Percentiles rank a stretch among this genome's conserved stretches.
Conservation (phyloP, 2,329 filamentous ascomycete genomes). For the Cladobotryum protrusum region DNA sequence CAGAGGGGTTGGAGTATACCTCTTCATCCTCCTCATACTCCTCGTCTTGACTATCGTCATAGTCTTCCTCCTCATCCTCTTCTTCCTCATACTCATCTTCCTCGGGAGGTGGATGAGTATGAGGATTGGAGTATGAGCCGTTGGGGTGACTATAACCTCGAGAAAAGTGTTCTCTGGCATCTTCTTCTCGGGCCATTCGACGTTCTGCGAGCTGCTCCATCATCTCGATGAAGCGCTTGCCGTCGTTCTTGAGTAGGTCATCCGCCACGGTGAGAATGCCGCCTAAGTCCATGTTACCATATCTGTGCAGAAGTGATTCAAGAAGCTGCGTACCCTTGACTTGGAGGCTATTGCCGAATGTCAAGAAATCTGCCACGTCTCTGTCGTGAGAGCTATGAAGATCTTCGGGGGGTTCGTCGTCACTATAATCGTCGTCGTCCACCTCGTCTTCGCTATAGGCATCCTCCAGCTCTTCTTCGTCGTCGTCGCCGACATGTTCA, state of each 20-base stretch:
- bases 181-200: slow-evolving; percentile 93
- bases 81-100: slow-evolving; percentile 70
- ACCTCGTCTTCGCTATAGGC: slow-evolving; percentile 46
- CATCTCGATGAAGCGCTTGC: slow-evolving; percentile 99
- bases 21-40: slow-evolving; percentile 79
- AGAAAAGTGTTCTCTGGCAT: slow-evolving; percentile 60
- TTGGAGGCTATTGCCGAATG: slow-evolving; percentile 94
- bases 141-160: slow-evolving; percentile 55
- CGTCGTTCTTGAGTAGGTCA: slow-evolving; percentile 96
- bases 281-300: slow-evolving; percentile 57
- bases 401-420: slow-evolving; percentile 62
- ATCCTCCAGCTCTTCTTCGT: slow-evolving; percentile 49
- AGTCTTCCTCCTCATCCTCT: slow-evolving; percentile 55
- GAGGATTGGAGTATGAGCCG: slow-evolving; percentile 51
- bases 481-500: slow-evolving; percentile 54
- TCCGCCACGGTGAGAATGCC: slow-evolving; percentile 98
- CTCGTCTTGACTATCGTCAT: slow-evolving; percentile 56
- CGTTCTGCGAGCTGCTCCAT: slow-evolving; percentile 99
- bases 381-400: slow-evolving; percentile 58
- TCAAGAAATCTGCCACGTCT: slow-evolving; percentile 81
- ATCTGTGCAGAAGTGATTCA: slow-evolving; percentile 37
- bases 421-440: slow-evolving; percentile 56
- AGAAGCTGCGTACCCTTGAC: slow-evolving; percentile 66
- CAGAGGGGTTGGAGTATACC: slow-evolving; percentile 46
- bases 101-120: slow-evolving; percentile 71